Evolutionary conservation across 257 asterid genomes (phyloP), one percentile per base, ranked within the genome.

Genomic region (Nicotiana tabacum): DNA sequence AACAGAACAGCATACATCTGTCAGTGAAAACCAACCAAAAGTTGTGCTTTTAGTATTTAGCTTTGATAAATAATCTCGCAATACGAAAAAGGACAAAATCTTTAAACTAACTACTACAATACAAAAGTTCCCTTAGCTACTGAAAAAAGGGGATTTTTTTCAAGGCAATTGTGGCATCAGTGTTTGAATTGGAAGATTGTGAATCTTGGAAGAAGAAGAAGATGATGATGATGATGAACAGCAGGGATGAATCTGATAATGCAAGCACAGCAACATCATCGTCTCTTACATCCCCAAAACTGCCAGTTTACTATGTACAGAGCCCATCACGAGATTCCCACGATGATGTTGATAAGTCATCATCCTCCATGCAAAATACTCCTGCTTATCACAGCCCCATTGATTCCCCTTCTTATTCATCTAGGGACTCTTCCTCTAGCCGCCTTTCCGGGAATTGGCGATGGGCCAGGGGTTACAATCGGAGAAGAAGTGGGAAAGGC

Each of bases 241-340:
- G 83, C 0, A 82, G 86, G 17, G 87, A 91, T 2, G 94, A 93
- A 43, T 89, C 88, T 5, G 94, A 91, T 77, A 39, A 78, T 27
- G 84, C 91, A 78, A 86, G 93, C 88, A 48, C 85, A 10, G 80
- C 87, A 3, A 83, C 89, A 66, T 82, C 94, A 12, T 88, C 91
- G 8, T 90, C 95, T 3, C 88, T 91, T 0, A 79, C 86, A 5
- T 77, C 87, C n/a, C 78, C 88, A 0, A 85, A 89, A 13, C 39
- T 55, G 24, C 87, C 85, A 5, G 61, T 60, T 6, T 94, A 93
- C 82, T 92, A 82, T 67, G 94, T 94, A 33, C 91, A 90, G 32
- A 92, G 95, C 88, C 97, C 98, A 1, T 90, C 96, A 7, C 86
- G 87, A 0, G 94, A 90, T 69, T 92, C 97, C 7, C 88, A 91